A percentile compares a stretch with the other conserved stretches of the same genome.
Evolutionary conservation across 2,329 filamentous ascomycete genomes (phyloP).

Genomic region (Alternaria hordeiaustralica): DNA sequence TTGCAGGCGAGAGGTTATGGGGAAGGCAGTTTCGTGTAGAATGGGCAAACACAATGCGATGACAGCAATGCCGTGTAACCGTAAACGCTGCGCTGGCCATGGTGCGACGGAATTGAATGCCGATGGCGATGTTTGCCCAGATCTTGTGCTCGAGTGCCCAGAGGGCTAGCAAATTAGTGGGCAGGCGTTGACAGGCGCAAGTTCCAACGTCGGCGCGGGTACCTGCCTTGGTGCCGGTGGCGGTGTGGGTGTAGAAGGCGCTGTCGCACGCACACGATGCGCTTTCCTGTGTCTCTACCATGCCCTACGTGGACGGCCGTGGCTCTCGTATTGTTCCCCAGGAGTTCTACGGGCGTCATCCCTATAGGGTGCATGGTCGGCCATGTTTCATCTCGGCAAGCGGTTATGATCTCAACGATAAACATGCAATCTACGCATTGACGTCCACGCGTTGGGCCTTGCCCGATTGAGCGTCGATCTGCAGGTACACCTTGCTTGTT

Average conservation of each 20-base stretch:
- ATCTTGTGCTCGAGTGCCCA: background rate
- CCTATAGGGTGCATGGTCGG: background rate
- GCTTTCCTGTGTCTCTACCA: background rate
- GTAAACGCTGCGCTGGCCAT: background rate
- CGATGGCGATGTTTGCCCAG: background rate
- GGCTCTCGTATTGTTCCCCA: background rate
- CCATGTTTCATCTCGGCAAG: background rate
- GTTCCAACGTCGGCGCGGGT: constrained; percentile 1
- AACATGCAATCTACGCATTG: constrained; percentile 12
- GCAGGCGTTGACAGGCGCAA: background rate
- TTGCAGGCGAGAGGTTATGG: constrained; percentile 12
- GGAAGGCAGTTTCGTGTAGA: constrained; percentile 17
- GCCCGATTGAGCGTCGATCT: constrained; percentile 13
- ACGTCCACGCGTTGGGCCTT: constrained; percentile 12
- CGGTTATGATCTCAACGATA: constrained; percentile 4
- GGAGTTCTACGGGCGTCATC: background rate
- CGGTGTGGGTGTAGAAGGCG: background rate
- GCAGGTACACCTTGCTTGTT: constrained; percentile 19
- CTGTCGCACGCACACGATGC: background rate
- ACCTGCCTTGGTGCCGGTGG: constrained; percentile 4
- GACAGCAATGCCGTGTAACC: background rate
- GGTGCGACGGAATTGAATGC: background rate
- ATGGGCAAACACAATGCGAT: background rate
- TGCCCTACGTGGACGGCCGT: background rate
- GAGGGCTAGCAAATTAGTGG: background rate